Percentiles rank a stretch among this genome's conserved stretches.
phyloP scores from a whole-genome alignment of 768 basidiomycete genomes.

The Kwoniella newhampshirensis region DNA sequence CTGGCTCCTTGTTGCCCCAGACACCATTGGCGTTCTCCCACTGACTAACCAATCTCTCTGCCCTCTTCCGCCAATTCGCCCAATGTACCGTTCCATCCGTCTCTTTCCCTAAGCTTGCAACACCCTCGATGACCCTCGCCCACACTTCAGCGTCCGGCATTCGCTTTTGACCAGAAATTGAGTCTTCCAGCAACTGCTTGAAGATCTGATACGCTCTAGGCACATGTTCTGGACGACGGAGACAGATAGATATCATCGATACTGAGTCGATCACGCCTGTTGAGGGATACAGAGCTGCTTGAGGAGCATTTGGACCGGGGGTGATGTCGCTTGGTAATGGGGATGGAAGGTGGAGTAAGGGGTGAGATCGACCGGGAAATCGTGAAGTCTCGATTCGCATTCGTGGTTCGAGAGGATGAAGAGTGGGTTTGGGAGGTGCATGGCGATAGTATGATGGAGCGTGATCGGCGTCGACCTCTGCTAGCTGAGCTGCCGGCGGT shows the following conservation, averaged over 20 bases:
- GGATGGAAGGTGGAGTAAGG: conserved; percentile 23
- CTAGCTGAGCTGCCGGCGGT: conserved; percentile 37
- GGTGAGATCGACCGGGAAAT: conserved; percentile 17
- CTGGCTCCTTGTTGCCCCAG: conserved; percentile 14
- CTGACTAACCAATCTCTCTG: conserved; percentile 58
- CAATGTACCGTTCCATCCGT: conserved; percentile 57
- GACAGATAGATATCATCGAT: conserved; percentile 50
- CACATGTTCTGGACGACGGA: conserved; percentile 41
- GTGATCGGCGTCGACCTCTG: conserved; percentile 27
- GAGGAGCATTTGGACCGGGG: conserved; percentile 15
- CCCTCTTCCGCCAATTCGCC: conserved; percentile 64
- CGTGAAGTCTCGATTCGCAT: conserved; percentile 12
- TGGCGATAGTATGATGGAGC: conserved; percentile 20
- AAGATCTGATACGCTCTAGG: conserved; percentile 51
- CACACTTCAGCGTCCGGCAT: conserved; percentile 46
- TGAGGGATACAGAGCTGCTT: conserved; percentile 40
- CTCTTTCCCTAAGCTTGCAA: conserved; percentile 31
- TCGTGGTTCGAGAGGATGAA: conserved; percentile 19
- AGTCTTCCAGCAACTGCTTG: conserved; percentile 39
- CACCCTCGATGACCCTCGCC: conserved; percentile 44
- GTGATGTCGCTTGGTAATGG: conserved; percentile 34
- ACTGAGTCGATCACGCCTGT: conserved; percentile 45
- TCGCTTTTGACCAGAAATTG: conserved; percentile 11
- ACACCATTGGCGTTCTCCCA: conserved; percentile 34
- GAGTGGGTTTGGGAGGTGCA: conserved; percentile 15